A percentile compares a stretch with the other conserved stretches of the same genome.
Evolutionary conservation across 2,329 filamentous ascomycete species (phyloP).

Genomic region (Alternaria sp.): DNA sequence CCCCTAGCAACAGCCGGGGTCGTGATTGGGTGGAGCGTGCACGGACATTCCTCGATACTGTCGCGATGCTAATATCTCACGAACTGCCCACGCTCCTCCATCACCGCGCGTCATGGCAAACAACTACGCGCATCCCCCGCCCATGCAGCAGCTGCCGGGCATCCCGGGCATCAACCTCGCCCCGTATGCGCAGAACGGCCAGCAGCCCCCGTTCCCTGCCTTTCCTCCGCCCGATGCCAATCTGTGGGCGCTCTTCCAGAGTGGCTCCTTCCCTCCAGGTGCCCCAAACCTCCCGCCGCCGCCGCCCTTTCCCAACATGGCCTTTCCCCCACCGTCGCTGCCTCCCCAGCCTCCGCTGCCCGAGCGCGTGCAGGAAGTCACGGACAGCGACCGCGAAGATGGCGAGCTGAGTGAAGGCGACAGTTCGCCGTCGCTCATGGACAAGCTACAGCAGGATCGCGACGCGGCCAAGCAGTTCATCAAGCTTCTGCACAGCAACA

Average conservation of each 20-base stretch:
- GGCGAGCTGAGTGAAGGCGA: slow-evolving; percentile 74
- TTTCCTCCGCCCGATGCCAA: slow-evolving; percentile 34
- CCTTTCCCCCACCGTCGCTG: slow-evolving; percentile 31
- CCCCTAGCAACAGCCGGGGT: slow-evolving; percentile 18
- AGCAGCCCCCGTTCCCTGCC: slow-evolving; percentile 27
- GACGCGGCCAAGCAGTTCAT: slow-evolving; percentile 48
- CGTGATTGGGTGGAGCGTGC: slow-evolving; percentile 3
- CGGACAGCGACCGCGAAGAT: slow-evolving; percentile 66
- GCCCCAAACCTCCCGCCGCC: slow-evolving; percentile 30
- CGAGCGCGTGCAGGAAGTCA: slow-evolving; percentile 38
- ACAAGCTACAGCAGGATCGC: slow-evolving; percentile 30
- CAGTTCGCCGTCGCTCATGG: slow-evolving; percentile 5
- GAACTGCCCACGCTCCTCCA: slow-evolving; percentile 5
- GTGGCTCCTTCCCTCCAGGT: slow-evolving; percentile 26
- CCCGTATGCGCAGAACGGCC: slow-evolving; percentile 31
- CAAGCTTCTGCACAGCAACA: slow-evolving; percentile 57
- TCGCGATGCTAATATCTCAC: neutral
- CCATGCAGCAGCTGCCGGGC: slow-evolving; percentile 24
- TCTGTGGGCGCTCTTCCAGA: slow-evolving; percentile 39
- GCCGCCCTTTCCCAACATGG: slow-evolving; percentile 11
- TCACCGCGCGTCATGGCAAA: slow-evolving; percentile 33
- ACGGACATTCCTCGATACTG: neutral
- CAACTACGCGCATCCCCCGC: slow-evolving; percentile 34
- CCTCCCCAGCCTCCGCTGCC: slow-evolving; percentile 16
- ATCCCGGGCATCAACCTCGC: slow-evolving; percentile 34